A percentile compares a stretch with the other conserved stretches of the same genome.
phyloP scores from a whole-genome alignment of 768 basidiomycete species.

The Mycena maculata region DNA sequence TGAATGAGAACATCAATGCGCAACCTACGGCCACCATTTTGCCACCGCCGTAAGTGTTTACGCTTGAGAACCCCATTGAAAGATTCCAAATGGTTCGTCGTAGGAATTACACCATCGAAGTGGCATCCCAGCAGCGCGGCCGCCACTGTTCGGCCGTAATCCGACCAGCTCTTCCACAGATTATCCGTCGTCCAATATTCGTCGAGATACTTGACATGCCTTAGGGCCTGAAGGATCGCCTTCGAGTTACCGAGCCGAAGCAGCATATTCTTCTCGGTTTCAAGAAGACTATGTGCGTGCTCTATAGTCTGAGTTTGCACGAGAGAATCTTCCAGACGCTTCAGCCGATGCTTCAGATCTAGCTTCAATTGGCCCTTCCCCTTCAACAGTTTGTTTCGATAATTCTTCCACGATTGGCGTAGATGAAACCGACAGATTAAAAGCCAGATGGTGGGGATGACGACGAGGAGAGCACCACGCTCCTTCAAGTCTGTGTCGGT shows the following conservation, averaged over 20 bases:
- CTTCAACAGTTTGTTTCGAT: conserved; percentile 29
- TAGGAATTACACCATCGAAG: conserved; percentile 46
- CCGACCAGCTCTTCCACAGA: no score
- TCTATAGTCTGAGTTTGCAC: not conserved
- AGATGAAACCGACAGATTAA: conserved; percentile 53
- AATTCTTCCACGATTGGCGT: conserved; percentile 51
- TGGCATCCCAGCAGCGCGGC: conserved; percentile 34
- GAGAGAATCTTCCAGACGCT: not conserved
- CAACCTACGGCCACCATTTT: conserved; percentile 43
- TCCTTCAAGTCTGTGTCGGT: conserved; percentile 52
- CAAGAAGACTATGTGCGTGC: not conserved
- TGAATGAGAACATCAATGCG: conserved; percentile 38
- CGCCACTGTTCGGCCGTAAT: conserved; percentile 42
- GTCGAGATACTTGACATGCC: conserved; percentile 40
- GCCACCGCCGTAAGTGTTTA: conserved; percentile 42
- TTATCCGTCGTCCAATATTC: conserved; percentile 39
- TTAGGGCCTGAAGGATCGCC: conserved; percentile 24
- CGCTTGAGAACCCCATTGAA: conserved; percentile 51
- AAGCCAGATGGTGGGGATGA: conserved; percentile 45
- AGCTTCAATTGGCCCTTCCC: not conserved
- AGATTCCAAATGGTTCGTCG: conserved; percentile 55
- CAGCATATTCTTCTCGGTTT: not conserved
- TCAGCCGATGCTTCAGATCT: conserved; percentile 10
- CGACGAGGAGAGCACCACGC: conserved; percentile 43
- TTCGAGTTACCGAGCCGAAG: not conserved